These are phyloP conservation scores for Scheffersomyces amazonensis DNA, from an alignment of 805 yeast species.

Conservation along the genomic window DNA sequence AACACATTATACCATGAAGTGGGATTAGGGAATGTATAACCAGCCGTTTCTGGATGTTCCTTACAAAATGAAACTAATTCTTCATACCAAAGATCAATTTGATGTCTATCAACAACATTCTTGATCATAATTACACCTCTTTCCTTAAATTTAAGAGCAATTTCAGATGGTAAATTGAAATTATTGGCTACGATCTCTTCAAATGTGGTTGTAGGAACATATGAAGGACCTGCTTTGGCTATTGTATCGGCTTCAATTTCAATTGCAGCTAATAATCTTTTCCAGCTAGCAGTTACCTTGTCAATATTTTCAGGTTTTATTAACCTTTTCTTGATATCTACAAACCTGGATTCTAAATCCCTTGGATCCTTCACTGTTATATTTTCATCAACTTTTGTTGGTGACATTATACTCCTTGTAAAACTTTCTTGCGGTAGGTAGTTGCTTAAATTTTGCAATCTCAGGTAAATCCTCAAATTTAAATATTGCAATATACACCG, in stretches of 20 bases:
- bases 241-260: slow-evolving; percentile 17
- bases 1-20: slow-evolving; percentile 33
- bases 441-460: too few relatives aligned
- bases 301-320: slow-evolving; percentile 21
- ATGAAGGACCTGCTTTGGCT: slow-evolving; percentile 14
- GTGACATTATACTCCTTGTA: background rate
- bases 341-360: slow-evolving; percentile 7
- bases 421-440: too few relatives aligned
- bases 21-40: slow-evolving; percentile 23
- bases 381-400: background rate
- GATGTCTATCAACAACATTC: slow-evolving; percentile 11
- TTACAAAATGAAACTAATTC: slow-evolving; percentile 13
- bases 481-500: too few relatives aligned
- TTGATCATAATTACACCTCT: slow-evolving; percentile 15
- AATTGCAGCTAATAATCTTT: slow-evolving; percentile 19
- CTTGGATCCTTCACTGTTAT: slow-evolving; percentile 1
- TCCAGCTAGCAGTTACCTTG: slow-evolving; percentile 25
- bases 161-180: slow-evolving; percentile 7
- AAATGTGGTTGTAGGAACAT: slow-evolving; percentile 20
- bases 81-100: slow-evolving; percentile 14
- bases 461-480: too few relatives aligned
- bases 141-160: slow-evolving; percentile 8
- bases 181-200: slow-evolving; percentile 11
- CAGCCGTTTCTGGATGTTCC: slow-evolving; percentile 25
- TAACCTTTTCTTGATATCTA: slow-evolving; percentile 13